Evolutionary conservation across 495 filamentous ascomycete species (phyloP).

Genomic region (Geoglossum glabrum): DNA sequence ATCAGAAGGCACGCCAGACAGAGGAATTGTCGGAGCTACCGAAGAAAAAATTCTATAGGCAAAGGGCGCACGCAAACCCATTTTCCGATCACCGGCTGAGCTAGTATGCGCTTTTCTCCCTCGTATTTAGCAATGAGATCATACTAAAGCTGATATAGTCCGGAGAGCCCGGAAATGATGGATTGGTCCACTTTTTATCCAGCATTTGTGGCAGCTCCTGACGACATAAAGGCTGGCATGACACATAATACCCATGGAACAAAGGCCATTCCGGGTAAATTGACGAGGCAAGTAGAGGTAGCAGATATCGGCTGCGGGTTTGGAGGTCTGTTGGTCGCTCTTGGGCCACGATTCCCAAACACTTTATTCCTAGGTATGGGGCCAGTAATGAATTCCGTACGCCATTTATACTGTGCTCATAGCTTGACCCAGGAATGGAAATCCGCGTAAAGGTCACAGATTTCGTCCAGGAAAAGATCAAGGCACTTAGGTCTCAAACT

Average conservation of each 20-base stretch:
- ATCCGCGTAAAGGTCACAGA: slow-evolving; percentile 76
- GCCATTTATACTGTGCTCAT: not conserved
- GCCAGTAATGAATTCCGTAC: not conserved
- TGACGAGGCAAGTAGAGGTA: slow-evolving; percentile 61
- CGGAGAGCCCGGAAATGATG: slow-evolving; percentile 64
- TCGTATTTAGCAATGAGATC: not conserved
- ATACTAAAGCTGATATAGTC: slow-evolving; percentile 29
- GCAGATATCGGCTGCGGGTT: slow-evolving; percentile 96
- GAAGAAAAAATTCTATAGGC: slow-evolving; percentile 85
- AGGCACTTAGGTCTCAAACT: slow-evolving; percentile 54
- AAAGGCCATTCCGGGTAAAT: slow-evolving; percentile 17
- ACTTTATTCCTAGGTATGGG: slow-evolving; percentile 54
- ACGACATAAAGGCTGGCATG: not conserved
- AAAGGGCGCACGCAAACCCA: slow-evolving; percentile 91
- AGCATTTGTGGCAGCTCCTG: slow-evolving; percentile 30
- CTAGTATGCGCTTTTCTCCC: slow-evolving; percentile 43
- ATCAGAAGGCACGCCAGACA: slow-evolving; percentile 27
- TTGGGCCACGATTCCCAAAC: slow-evolving; percentile 62
- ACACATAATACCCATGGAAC: slow-evolving; percentile 7
- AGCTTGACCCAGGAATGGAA: slow-evolving; percentile 40
- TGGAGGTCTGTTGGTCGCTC: slow-evolving; percentile 71
- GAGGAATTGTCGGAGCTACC: slow-evolving; percentile 34
- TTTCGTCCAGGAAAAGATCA: slow-evolving; percentile 71
- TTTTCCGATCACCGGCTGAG: slow-evolving; percentile 80
- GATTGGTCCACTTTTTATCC: slow-evolving; percentile 79